Conservation (phyloP, 2,329 filamentous ascomycete genomes). For the Ophiostoma triangulosporum region DNA sequence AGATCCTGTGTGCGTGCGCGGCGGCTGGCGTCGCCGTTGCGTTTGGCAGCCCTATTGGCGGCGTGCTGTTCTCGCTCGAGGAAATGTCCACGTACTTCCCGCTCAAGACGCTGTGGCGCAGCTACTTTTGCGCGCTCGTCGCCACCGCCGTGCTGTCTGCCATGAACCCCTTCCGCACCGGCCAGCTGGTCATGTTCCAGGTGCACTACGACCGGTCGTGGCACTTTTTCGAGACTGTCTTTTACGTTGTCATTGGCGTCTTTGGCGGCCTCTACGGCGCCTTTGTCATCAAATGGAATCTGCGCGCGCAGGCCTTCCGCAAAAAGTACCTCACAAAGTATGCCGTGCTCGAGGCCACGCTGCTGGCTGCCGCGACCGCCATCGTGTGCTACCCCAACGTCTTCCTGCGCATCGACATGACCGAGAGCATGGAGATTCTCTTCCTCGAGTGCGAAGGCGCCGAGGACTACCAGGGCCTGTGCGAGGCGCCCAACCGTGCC, state of each 20-base stretch:
- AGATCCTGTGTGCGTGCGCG: slow-evolving; percentile 88
- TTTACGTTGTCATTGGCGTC: slow-evolving; percentile 80
- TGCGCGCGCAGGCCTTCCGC: slow-evolving; percentile 79
- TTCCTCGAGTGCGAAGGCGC: slow-evolving; percentile 86
- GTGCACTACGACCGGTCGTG: slow-evolving; percentile 90
- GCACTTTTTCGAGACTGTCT: slow-evolving; percentile 94
- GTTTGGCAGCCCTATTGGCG: slow-evolving; percentile 93
- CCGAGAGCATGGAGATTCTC: slow-evolving; percentile 96
- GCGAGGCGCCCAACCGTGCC: slow-evolving; percentile 63
- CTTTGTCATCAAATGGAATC: slow-evolving; percentile 95
- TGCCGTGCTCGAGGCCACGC: slow-evolving; percentile 72
- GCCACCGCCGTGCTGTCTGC: slow-evolving; percentile 83
- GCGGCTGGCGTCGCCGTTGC: slow-evolving; percentile 92
- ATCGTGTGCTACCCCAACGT: slow-evolving; percentile 95
- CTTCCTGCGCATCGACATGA: slow-evolving; percentile 95
- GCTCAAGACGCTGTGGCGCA: slow-evolving; percentile 93
- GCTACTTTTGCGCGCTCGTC: slow-evolving; percentile 93
- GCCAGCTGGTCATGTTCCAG: slow-evolving; percentile 98
- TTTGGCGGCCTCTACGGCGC: slow-evolving; percentile 94
- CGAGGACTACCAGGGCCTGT: slow-evolving; percentile 81
- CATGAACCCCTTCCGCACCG: slow-evolving; percentile 96
- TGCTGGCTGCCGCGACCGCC: slow-evolving; percentile 72
- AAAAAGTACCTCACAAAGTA: slow-evolving; percentile 83
- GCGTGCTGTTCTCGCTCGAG: slow-evolving; percentile 90
- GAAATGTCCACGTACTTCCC: slow-evolving; percentile 97